Evolutionary conservation across 1,284 basidiomycete genomes (phyloP).

Genomic region (Neonothopanus nambi): DNA sequence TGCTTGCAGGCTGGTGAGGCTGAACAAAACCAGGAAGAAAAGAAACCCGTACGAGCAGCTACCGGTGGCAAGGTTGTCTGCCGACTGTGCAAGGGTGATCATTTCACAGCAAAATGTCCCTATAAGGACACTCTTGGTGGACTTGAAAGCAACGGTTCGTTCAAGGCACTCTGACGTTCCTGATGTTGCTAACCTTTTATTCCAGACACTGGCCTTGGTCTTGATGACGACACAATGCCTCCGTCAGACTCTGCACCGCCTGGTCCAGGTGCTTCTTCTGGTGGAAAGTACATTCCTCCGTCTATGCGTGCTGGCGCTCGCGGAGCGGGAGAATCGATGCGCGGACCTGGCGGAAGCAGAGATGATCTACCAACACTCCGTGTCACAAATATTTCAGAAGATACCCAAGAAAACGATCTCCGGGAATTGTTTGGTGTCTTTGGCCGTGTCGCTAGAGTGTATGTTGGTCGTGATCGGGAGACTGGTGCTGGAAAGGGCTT

Average conservation of each 20-base stretch:
- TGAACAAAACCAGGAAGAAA: slow-evolving; percentile 76
- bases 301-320: slow-evolving; percentile 78
- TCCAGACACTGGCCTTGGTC: slow-evolving; percentile 45
- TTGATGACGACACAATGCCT: slow-evolving; percentile 53
- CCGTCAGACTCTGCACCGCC: slow-evolving; percentile 44
- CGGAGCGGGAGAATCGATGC: slow-evolving; percentile 80
- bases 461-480: slow-evolving; percentile 94
- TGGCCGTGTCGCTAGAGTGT: slow-evolving; percentile 86
- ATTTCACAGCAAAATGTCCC: slow-evolving; percentile 98
- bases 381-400: slow-evolving; percentile 96
- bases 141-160: slow-evolving; percentile 59
- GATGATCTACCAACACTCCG: slow-evolving; percentile 97
- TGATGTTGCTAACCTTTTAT: slow-evolving; percentile 13
- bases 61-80: slow-evolving; percentile 91
- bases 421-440: slow-evolving; percentile 88
- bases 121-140: slow-evolving; percentile 93
- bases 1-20: slow-evolving; percentile 42
- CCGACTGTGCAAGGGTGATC: slow-evolving; percentile 94
- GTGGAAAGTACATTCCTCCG: slow-evolving; percentile 91
- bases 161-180: slow-evolving; percentile 11
- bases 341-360: slow-evolving; percentile 54
- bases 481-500: slow-evolving; percentile 96
- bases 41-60: slow-evolving; percentile 73
- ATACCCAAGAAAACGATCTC: slow-evolving; percentile 93
- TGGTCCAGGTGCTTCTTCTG: slow-evolving; percentile 31